Conservation (phyloP, 257 asterid genomes). For the Eustoma russellianum region DNA sequence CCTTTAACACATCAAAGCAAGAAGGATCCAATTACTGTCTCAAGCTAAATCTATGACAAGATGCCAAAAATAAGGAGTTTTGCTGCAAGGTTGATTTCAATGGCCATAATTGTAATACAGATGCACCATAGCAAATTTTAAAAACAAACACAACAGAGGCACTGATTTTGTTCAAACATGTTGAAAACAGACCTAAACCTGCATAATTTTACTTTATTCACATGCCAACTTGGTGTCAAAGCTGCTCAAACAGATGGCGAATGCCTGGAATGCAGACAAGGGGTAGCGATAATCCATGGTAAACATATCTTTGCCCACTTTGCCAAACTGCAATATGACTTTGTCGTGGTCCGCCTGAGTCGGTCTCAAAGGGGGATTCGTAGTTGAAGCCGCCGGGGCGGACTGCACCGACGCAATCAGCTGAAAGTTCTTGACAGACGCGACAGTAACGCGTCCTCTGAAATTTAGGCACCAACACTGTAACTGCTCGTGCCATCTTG, state of each 20-base stretch:
- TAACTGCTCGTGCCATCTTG: conserved; percentile 88
- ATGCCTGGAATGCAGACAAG: conserved; percentile 81
- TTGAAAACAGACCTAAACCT: too few relatives aligned
- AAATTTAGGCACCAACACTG: conserved; percentile 95
- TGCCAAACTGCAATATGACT: conserved; percentile 75
- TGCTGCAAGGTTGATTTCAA: too few relatives aligned
- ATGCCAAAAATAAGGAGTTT: too few relatives aligned
- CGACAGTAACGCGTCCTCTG: conserved; percentile 85
- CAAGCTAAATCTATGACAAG: too few relatives aligned
- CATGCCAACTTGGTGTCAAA: conserved; percentile 93
- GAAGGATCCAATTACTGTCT: too few relatives aligned
- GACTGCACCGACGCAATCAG: conserved; percentile 13
- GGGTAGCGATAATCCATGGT: conserved; percentile 94
- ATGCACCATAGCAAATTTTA: too few relatives aligned
- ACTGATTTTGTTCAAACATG: too few relatives aligned
- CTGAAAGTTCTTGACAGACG: conserved; percentile 84
- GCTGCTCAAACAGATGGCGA: conserved; percentile 89
- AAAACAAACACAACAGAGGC: too few relatives aligned
- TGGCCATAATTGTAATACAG: too few relatives aligned
- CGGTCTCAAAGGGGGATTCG: conserved; percentile 7
- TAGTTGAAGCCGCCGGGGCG: conserved; percentile 12
- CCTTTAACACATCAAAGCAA: too few relatives aligned
- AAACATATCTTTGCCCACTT: conserved; percentile 84
- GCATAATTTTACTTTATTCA: conserved; percentile 26
- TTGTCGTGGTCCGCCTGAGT: conserved; percentile 40